Evolutionary conservation across 371 early-diverging fungal species (phyloP), one percentile per base, ranked within the genome.

Genomic region (Mucor lusitanicus): DNA sequence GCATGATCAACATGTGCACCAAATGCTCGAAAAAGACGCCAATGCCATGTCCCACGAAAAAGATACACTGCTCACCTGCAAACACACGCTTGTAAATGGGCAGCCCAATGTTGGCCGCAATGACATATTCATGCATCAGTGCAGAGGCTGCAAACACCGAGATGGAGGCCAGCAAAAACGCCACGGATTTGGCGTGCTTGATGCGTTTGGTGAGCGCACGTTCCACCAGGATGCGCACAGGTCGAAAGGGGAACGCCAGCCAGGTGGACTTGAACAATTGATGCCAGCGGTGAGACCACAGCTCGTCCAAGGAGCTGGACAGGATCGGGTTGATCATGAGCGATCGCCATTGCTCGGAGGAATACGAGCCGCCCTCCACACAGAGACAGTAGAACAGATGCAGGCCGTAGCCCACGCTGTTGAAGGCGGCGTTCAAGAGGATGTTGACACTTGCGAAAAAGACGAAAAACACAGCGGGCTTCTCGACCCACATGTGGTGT

Each of bases 211-310:
- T 63, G 7, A 78, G 57, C 0, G 62, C 19, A 54, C 77, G 77
- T 25, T 61, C 64, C 2, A 67, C 35, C 9, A 75, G 30, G 3
- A 69, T 70, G 27, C 80, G 80, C 0, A 70, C 70, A 4, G 82
- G 80, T 4, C 76, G 65, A 60, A 76, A 82, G 15, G 78, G 78
- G 25, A 82, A 66, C 0, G 82, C 75, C 6, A 79, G 61, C 82
- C 82, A 82, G 1, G 80, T 76, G 1, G 71, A 62, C 57, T 75
- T 78, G 32, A 79, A 70, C 0, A 78, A 33, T 55, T 73, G 73
- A 58, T 82, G 82, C 82, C 82, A 82, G 11, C 80, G 74, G 9
- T 62, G 9, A 4, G 82, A 77, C 82, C 82, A 82, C 17, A 82
- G 63, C 1, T 72, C 73, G 32, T 74, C 72, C 27, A 82, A 39